Evolutionary conservation across 2,329 filamentous ascomycete species (phyloP).

Genomic region (Gaeumannomyces sp.): DNA sequence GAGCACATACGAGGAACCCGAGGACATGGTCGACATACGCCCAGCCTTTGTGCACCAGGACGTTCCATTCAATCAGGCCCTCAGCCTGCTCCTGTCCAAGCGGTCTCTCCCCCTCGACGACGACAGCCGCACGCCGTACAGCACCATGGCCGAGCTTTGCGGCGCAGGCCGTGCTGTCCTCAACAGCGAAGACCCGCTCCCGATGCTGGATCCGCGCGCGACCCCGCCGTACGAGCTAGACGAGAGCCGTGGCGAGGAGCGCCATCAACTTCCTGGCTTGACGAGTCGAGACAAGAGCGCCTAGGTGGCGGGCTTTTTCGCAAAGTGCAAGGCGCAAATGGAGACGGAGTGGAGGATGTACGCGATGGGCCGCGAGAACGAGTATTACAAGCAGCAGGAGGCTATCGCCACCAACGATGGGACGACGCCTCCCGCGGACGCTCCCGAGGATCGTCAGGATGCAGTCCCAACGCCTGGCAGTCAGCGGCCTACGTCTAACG

Average conservation of each 20-base stretch:
- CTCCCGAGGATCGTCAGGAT: not conserved
- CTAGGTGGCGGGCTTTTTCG: conserved; percentile 7
- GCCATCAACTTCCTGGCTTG: conserved; percentile 6
- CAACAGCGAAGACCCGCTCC: conserved; percentile 1
- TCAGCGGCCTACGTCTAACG: no score
- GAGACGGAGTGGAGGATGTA: conserved; percentile 5
- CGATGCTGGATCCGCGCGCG: not conserved
- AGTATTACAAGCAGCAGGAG: not conserved
- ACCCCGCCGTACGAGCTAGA: conserved; percentile 7
- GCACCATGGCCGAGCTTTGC: conserved; percentile 14
- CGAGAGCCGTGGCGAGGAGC: not conserved
- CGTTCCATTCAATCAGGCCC: conserved; percentile 20
- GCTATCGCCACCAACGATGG: not conserved
- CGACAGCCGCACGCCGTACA: conserved; percentile 11
- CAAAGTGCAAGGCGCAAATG: not conserved
- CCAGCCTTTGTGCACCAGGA: conserved; percentile 18
- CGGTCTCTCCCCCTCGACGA: conserved; percentile 20
- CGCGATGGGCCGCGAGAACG: not conserved
- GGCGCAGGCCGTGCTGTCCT: conserved; percentile 10
- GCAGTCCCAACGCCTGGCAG: not conserved
- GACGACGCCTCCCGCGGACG: not conserved
- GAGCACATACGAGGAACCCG: conserved; percentile 21
- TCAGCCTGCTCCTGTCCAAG: conserved; percentile 12
- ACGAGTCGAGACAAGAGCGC: conserved; percentile 8
- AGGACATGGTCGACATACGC: conserved; percentile 12